Conservation (phyloP, 257 asterid genomes). For the Ophiorrhiza pumila region DNA sequence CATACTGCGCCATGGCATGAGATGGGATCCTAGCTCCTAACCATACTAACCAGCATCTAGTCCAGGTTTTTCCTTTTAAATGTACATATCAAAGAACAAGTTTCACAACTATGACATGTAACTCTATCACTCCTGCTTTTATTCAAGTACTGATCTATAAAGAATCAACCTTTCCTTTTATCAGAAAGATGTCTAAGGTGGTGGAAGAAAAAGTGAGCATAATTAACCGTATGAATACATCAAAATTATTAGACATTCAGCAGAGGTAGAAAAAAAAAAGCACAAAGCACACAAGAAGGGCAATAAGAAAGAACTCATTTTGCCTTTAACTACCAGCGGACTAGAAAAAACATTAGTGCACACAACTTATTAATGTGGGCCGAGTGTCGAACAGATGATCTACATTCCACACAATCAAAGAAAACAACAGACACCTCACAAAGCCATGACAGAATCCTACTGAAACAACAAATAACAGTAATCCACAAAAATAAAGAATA, state of each 20-base stretch:
- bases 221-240: not conserved
- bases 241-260: not conserved
- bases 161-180: not conserved
- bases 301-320: not conserved
- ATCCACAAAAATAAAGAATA: not conserved
- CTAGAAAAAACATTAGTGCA: not conserved
- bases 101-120: not conserved
- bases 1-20: not conserved
- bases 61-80: not conserved
- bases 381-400: not conserved
- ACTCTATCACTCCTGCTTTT: not conserved
- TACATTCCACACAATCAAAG: not conserved
- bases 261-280: not conserved
- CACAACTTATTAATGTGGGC: not conserved
- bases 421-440: not conserved
- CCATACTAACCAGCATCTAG: not conserved
- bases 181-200: not conserved
- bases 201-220: not conserved
- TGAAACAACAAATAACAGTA: not conserved
- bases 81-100: not conserved
- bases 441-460: not conserved
- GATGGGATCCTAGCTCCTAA: not conserved
- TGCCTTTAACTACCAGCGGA: not conserved
- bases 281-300: too few relatives aligned
- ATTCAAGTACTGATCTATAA: not conserved